Conservation (phyloP, 2,329 filamentous ascomycete species). For the Paracoccidioides lutzii region DNA sequence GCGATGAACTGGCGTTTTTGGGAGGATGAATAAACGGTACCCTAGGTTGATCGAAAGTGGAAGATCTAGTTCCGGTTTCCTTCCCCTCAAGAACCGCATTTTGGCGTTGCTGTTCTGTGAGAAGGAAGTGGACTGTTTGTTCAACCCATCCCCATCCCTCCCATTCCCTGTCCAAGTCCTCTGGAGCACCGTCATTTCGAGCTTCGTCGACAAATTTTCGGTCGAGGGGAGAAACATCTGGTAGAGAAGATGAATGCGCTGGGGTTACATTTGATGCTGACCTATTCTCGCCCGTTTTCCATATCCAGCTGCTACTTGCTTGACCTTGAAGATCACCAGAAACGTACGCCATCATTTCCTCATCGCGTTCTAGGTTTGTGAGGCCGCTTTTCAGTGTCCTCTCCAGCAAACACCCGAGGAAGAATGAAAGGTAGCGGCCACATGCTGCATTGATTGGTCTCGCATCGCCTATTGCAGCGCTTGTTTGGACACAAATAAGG, state of each 20-base stretch:
- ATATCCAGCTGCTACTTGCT: conserved; percentile 70
- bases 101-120: conserved; percentile 32
- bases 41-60: background rate
- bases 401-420: conserved; percentile 54
- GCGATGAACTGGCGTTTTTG: conserved; percentile 15
- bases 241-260: conserved; percentile 4
- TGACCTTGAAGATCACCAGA: conserved; percentile 76
- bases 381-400: conserved; percentile 35
- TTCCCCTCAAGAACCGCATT: conserved; percentile 7
- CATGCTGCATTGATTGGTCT: conserved; percentile 64
- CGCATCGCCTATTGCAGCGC: conserved; percentile 55
- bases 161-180: conserved; percentile 37
- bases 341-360: conserved; percentile 77
- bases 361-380: conserved; percentile 49
- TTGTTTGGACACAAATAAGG: conserved; percentile 56
- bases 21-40: background rate
- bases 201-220: conserved; percentile 36
- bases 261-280: conserved; percentile 14
- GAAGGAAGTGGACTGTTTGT: conserved; percentile 44
- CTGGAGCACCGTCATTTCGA: conserved; percentile 34
- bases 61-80: conserved; percentile 3
- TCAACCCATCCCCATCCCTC: conserved; percentile 69
- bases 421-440: conserved; percentile 71
- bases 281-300: conserved; percentile 47
- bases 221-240: conserved; percentile 3